phyloP scores from a whole-genome alignment of 768 basidiomycete species.

The Cystoderma amianthinum region DNA sequence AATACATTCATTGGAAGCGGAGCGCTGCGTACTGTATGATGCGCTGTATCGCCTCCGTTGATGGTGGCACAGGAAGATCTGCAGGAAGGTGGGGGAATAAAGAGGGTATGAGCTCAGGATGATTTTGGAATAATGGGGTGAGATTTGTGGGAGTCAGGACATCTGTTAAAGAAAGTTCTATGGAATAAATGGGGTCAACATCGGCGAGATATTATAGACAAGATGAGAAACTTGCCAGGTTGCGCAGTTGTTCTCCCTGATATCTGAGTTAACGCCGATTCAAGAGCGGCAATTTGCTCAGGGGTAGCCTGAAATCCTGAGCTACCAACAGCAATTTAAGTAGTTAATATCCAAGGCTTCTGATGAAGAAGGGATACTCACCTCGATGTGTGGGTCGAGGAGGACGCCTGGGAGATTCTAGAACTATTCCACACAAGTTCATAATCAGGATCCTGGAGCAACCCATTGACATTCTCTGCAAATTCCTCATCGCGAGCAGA shows the following conservation, averaged over 20 bases:
- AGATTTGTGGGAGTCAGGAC: conserved; percentile 72
- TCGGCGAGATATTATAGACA: not conserved
- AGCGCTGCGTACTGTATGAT: conserved; percentile 53
- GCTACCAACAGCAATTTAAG: conserved; percentile 8
- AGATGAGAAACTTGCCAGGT: conserved; percentile 21
- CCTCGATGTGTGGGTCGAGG: conserved; percentile 24
- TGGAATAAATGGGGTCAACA: conserved; percentile 1
- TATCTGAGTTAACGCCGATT: conserved; percentile 43
- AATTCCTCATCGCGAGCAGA: conserved; percentile 66
- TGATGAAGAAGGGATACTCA: not conserved
- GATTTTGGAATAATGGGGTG: conserved; percentile 59
- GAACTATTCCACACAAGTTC: conserved; percentile 49
- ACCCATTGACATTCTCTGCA: conserved; percentile 60
- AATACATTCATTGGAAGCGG: not conserved
- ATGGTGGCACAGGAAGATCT: conserved; percentile 64
- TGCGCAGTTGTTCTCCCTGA: conserved; percentile 22
- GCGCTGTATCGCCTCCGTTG: conserved; percentile 60
- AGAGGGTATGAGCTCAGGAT: conserved; percentile 60
- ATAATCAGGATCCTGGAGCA: conserved; percentile 61
- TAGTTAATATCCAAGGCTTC: conserved; percentile 7
- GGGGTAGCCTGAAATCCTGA: conserved; percentile 37
- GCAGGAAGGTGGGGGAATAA: conserved; percentile 81
- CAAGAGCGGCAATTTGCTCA: conserved; percentile 63
- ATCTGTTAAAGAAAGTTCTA: conserved; percentile 66
- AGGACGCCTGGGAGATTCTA: conserved; percentile 34